Evolutionary conservation across 495 filamentous ascomycete genomes (phyloP).

Genomic region (Neurospora pannonica): DNA sequence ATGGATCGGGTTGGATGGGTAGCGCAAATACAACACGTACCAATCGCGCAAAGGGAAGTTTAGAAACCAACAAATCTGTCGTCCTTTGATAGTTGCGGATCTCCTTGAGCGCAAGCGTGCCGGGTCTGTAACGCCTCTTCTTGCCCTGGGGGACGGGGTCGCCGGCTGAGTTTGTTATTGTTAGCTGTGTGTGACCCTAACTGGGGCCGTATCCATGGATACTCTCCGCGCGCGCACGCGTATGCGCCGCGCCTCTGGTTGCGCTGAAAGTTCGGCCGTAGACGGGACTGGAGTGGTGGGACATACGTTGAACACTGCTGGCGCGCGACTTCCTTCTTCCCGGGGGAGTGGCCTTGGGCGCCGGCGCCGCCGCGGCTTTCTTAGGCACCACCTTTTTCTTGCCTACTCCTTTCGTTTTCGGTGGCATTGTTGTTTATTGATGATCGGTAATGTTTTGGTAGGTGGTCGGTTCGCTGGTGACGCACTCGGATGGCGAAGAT

Average conservation of each 20-base stretch:
- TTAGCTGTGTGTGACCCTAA: not conserved
- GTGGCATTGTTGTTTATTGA: not conserved
- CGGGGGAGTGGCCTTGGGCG: not conserved
- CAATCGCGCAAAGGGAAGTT: conserved; percentile 78
- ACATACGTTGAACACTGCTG: conserved; percentile 22
- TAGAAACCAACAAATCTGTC: conserved; percentile 71
- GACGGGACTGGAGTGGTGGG: not conserved
- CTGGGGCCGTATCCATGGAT: not conserved
- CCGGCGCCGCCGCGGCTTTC: not conserved
- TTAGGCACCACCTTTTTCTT: not conserved
- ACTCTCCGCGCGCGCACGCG: not conserved
- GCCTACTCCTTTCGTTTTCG: not conserved
- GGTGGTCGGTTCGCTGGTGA: not conserved
- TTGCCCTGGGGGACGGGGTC: conserved; percentile 57
- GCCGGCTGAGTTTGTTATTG: conserved; percentile 44
- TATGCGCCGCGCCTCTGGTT: not conserved
- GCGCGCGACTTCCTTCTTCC: conserved; percentile 4
- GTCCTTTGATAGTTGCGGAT: conserved; percentile 73
- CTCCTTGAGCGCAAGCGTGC: conserved; percentile 75
- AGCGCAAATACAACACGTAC: conserved; percentile 38
- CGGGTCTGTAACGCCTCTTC: conserved; percentile 69
- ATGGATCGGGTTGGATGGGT: not conserved
- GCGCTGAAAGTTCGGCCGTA: not conserved
- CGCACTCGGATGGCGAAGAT: not conserved
- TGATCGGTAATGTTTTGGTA: not conserved